phyloP scores from a whole-genome alignment of 805 yeast species.

The Candida vaughaniae region DNA sequence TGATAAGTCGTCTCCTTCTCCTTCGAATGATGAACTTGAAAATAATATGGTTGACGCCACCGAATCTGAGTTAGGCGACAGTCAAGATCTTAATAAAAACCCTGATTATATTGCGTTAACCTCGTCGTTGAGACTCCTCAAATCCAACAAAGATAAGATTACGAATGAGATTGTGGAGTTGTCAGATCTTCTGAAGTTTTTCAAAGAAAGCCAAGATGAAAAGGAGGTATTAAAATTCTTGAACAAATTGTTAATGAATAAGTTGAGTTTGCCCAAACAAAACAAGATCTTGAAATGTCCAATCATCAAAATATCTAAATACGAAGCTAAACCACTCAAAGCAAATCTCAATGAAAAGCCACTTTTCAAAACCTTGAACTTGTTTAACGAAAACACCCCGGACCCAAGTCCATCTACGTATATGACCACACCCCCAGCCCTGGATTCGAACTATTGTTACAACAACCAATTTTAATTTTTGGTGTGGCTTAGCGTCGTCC shows the following conservation, averaged over 20 bases:
- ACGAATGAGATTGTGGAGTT: slow-evolving; percentile 30
- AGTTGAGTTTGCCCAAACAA: slow-evolving; percentile 34
- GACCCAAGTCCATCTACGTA: not conserved
- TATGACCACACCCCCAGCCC: not conserved
- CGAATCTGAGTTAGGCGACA: slow-evolving; percentile 1
- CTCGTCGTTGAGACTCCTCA: slow-evolving; percentile 30
- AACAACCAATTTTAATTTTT: too few relatives aligned
- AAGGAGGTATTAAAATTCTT: slow-evolving; percentile 31
- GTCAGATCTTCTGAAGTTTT: slow-evolving; percentile 25
- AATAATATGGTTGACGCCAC: not conserved
- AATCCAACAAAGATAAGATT: slow-evolving; percentile 21
- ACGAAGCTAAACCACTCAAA: slow-evolving; percentile 6
- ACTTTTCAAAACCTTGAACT: slow-evolving; percentile 24
- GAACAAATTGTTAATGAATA: slow-evolving; percentile 31
- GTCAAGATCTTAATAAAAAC: slow-evolving; percentile 13
- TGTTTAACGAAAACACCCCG: slow-evolving; percentile 16
- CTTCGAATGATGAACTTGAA: not conserved
- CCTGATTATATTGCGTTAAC: slow-evolving; percentile 38
- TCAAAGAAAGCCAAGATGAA: slow-evolving; percentile 9
- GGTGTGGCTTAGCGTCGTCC: too few relatives aligned
- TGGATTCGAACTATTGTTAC: too few relatives aligned
- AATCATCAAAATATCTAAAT: slow-evolving; percentile 33
- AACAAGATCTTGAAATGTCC: slow-evolving; percentile 34
- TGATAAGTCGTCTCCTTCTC: slow-evolving; percentile 4
- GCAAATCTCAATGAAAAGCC: slow-evolving; percentile 10